Conservation (phyloP, 257 asterid species). For the Ilex aquifolium region DNA sequence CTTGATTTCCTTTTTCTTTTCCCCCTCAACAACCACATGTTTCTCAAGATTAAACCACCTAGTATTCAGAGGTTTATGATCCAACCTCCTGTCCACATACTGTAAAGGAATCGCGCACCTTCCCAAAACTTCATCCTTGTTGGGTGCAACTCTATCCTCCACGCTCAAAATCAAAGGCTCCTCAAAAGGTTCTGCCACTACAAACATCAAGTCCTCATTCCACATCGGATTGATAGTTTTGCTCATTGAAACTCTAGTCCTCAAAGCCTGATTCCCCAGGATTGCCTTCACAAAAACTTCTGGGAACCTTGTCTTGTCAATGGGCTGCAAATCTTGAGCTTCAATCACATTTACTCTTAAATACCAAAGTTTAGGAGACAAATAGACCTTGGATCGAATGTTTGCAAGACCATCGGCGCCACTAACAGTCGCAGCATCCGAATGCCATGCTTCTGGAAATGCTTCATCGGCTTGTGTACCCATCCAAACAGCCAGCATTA, state of each 20-base stretch:
- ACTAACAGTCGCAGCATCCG: conserved; percentile 56
- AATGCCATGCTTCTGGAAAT: conserved; percentile 70
- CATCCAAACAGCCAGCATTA: conserved; percentile 84
- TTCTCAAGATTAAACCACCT: conserved; percentile 48
- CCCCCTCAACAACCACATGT: conserved; percentile 37
- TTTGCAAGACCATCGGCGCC: conserved; percentile 53
- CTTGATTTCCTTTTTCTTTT: conserved; percentile 54
- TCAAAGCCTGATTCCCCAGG: conserved; percentile 51
- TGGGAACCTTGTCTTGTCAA: conserved; percentile 49
- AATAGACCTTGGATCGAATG: conserved; percentile 58
- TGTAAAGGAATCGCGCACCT: conserved; percentile 50
- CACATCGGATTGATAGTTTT: conserved; percentile 59
- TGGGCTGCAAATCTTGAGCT: conserved; percentile 58
- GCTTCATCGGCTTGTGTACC: conserved; percentile 79
- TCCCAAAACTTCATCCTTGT: conserved; percentile 63
- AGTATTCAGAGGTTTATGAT: conserved; percentile 42
- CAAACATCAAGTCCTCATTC: conserved; percentile 84
- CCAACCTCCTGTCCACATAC: conserved; percentile 52
- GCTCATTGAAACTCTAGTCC: conserved; percentile 54
- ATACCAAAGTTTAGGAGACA: conserved; percentile 75
- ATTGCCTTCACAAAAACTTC: conserved; percentile 66
- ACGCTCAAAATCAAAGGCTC: conserved; percentile 58
- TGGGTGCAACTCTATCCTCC: conserved; percentile 64
- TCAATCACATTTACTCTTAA: conserved; percentile 64
- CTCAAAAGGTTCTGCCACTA: conserved; percentile 72